These are phyloP conservation scores for Metarhizium guizhouense DNA, from an alignment of 2,329 filamentous ascomycete species.

Conservation along the genomic window DNA sequence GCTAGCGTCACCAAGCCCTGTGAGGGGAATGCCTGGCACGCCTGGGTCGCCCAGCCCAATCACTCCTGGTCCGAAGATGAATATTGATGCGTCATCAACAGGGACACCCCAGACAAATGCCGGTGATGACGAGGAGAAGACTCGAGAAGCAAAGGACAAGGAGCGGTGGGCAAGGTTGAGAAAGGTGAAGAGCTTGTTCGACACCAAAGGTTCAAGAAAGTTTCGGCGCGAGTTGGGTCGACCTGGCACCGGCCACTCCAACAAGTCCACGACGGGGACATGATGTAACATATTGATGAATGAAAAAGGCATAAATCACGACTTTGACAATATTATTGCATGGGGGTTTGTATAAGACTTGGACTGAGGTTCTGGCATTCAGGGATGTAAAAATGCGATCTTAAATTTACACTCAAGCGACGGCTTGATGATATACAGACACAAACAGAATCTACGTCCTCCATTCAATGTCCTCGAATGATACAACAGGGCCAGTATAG, in stretches of 20 bases:
- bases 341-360: neutral
- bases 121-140: slow-evolving; percentile 32
- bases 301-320: neutral
- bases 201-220: slow-evolving; percentile 53
- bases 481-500: slow-evolving; percentile 27
- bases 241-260: slow-evolving; percentile 30
- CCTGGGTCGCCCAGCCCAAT: slow-evolving; percentile 11
- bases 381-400: neutral
- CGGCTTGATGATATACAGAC: slow-evolving; percentile 5
- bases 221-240: slow-evolving; percentile 32
- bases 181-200: slow-evolving; percentile 63
- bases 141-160: slow-evolving; percentile 53
- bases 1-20: neutral
- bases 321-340: neutral
- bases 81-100: slow-evolving; percentile 4
- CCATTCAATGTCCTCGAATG: slow-evolving; percentile 30
- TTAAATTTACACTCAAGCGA: neutral
- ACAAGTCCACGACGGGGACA: slow-evolving; percentile 7
- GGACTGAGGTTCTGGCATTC: neutral
- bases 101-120: slow-evolving; percentile 7
- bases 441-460: slow-evolving; percentile 12
- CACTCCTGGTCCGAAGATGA: slow-evolving; percentile 5
- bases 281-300: neutral
- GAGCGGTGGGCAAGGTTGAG: slow-evolving; percentile 64
- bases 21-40: neutral